Percentiles rank a stretch among this genome's conserved stretches.
phyloP scores from a whole-genome alignment of 768 basidiomycete genomes.

The Hydnomerulius pinastri region DNA sequence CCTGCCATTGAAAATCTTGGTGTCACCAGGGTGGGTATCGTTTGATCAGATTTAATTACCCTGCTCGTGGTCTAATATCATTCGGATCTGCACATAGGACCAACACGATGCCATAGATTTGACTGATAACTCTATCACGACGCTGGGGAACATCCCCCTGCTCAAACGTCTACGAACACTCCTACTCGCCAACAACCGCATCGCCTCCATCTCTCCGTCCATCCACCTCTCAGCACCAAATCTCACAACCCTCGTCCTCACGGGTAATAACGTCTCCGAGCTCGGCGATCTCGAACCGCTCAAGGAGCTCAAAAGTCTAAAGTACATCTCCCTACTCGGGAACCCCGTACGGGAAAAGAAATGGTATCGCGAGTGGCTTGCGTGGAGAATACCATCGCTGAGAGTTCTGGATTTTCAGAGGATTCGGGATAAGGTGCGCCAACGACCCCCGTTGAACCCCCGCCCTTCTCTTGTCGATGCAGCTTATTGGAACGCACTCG shows the following conservation, averaged over 20 bases:
- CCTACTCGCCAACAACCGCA: conserved; percentile 87
- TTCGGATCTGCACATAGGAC: conserved; percentile 51
- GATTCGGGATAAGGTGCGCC: conserved; percentile 89
- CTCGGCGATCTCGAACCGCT: conserved; percentile 85
- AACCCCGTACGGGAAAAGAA: conserved; percentile 89
- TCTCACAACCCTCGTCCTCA: conserved; percentile 79
- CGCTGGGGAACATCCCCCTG: conserved; percentile 83
- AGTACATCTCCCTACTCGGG: conserved; percentile 75
- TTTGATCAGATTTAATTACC: conserved; percentile 17
- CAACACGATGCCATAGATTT: conserved; percentile 94
- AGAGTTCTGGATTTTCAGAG: conserved; percentile 95
- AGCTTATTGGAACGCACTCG: conserved; percentile 27
- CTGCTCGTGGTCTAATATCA: conserved; percentile 16
- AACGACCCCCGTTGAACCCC: conserved; percentile 30
- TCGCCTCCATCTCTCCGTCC: conserved; percentile 79
- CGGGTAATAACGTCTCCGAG: conserved; percentile 78
- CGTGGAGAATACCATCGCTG: conserved; percentile 82
- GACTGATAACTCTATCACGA: conserved; percentile 85
- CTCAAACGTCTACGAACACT: conserved; percentile 83
- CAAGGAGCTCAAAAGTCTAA: conserved; percentile 71
- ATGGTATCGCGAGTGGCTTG: conserved; percentile 97
- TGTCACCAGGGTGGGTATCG: conserved; percentile 72
- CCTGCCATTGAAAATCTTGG: conserved; percentile 96
- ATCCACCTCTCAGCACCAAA: conserved; percentile 84
- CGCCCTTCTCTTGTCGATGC: conserved; percentile 16